Base-by-base conservation (phyloP, 371 early-diverging fungal species). In the Thermomucor indicae-seudaticae region DNA sequence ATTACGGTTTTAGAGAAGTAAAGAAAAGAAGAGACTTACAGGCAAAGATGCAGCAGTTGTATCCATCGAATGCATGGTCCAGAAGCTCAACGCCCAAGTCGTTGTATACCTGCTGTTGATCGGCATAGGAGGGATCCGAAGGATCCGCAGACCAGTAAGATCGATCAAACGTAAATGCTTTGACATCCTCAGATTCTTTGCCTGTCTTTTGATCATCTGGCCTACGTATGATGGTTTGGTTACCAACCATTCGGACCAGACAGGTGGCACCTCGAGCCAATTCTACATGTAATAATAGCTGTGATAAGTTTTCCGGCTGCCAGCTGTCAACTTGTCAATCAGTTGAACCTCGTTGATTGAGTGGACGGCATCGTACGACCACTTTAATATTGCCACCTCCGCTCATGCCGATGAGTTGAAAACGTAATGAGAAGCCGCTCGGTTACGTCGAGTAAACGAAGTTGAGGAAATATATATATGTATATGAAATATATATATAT, bases 11-110 rank as follows among this genome's bases (percentile, higher is more conserved):
- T 37, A n/a, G n/a, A n/a, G n/a, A n/a, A n/a, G 38, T 43, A 6
- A 27, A 29, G 19, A 30, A 48, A 23, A 35, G 23, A 10, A n/a
- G 48, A 32, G 29, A 39, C 55, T 65, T 78, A 85, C 84, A 93
- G 27, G 92, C 94, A 61, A 92, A 87, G 32, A 93, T 89, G 72
- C 90, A 90, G 41, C 88, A 85, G 60, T 92, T 90, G 66, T 92
- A 93, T 23, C 93, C 93, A 29, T 76, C 80, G 54, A 93, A 87
- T 3, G 94, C 89, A 55, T 96, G 94, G 53, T 90, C 83, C 19
- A 93, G 67, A 25, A 96, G 62, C 7, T 86, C 86, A 16, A 64
- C 72, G 22, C 93, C 93, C 30, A 93, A 63, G 51, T 83, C 85
- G 25, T 80, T 75, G 59, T 88, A 96, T 4, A 96, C 80, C 12